Base-by-base conservation (phyloP, 192 early-diverging fungal species). In the Diversispora eburnea region DNA sequence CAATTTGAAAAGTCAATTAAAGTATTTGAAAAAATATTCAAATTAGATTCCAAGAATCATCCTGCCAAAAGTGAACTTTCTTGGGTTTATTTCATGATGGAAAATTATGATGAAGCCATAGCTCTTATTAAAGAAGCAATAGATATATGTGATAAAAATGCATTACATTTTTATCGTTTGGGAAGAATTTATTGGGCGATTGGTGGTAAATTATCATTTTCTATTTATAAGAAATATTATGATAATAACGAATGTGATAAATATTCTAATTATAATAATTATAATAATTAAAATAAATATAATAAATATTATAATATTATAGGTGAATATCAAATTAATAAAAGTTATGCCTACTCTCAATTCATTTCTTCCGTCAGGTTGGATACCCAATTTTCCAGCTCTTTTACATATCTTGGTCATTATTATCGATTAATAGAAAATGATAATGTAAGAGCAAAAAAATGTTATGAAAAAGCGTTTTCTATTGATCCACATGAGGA, bases 381-480 rank as follows among this genome's bases (percentile, higher is more conserved):
- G 7, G 88, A 96, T 73, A 80, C 91, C 4, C 61, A 76, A 13
- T 81, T 80, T 60, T 79, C 89, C 15, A 78, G 79, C 6, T 87
- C 90, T 0, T 98, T 97, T 74, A 86, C 90, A 0, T 88, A 84
- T 33, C 84, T 98, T 10, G 97, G 95, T 10, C 82, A 91, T 52
- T 95, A 92, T 76, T 97, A 94, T 77, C 81, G 79, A 12, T 67
- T 84, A 19, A 80, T 91, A 55, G 89, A 87, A n/a, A 70, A 82
- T 46, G 92, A 96, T 67, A 51, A 75, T 2, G 77, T 41, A 0
- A 89, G 94, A 7, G 94, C 95, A 7, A 80, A 83, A 48, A 91
- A 91, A 70, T 99, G 95, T 77, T 94, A 91, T 77, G 79, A 85
- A 65, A 91, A 93, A 73, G 92, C 93, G 2, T 83, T 93, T n/a